phyloP scores from a whole-genome alignment of 2,329 filamentous ascomycete species.

The Colletotrichum endophyticum region DNA sequence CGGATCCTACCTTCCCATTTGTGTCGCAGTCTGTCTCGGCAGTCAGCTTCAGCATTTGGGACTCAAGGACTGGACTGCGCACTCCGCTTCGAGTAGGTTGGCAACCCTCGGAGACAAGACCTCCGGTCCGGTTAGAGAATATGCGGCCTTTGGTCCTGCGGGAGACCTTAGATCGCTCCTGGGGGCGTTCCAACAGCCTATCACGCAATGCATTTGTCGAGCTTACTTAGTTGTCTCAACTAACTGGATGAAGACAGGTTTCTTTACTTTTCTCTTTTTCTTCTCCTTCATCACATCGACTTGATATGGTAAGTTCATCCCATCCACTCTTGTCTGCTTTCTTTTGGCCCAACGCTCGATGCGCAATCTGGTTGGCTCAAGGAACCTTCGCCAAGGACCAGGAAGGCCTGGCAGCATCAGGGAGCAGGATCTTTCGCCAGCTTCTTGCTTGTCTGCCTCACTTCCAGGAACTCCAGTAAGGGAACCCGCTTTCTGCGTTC shows the following conservation, averaged over 20 bases:
- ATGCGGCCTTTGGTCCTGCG: not conserved
- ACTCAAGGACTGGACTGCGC: no score
- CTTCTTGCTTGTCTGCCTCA: not conserved
- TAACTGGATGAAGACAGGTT: not conserved
- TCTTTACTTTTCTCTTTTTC: no score
- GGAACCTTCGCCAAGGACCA: not conserved
- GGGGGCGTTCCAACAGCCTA: not conserved
- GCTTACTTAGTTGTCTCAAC: not conserved
- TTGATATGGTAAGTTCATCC: not conserved
- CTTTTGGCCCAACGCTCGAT: not conserved
- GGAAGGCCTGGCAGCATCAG: not conserved
- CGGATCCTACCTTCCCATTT: no score
- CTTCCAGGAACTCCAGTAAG: not conserved
- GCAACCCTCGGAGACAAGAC: no score
- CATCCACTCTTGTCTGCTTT: not conserved
- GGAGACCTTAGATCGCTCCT: not conserved
- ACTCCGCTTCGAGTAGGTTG: no score
- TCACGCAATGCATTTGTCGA: not conserved
- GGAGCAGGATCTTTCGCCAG: not conserved
- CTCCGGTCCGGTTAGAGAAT: not conserved
- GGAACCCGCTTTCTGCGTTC: not conserved
- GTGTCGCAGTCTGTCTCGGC: no score
- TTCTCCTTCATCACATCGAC: no score
- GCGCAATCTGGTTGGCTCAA: not conserved
- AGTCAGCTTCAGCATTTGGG: no score